Conservation (phyloP, 768 basidiomycete genomes). For the Hygrocybe coccinea region DNA sequence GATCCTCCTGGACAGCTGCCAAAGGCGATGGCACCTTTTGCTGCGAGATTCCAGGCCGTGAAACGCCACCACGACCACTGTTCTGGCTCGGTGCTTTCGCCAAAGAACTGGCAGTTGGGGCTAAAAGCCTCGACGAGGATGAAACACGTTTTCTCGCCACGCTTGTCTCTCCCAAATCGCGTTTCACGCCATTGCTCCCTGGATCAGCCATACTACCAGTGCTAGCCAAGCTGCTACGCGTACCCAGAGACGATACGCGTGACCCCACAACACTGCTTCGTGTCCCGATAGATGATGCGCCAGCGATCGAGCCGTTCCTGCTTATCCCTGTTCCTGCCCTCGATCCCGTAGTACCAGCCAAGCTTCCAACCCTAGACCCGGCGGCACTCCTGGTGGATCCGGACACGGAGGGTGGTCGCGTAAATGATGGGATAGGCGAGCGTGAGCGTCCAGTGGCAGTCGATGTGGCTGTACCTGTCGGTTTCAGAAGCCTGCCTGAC, state of each 20-base stretch:
- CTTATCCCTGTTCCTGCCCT: conserved; percentile 19
- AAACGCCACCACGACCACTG: neutral
- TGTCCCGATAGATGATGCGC: conserved; percentile 45
- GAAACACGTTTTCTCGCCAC: conserved; percentile 5
- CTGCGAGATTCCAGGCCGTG: neutral
- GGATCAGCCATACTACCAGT: neutral
- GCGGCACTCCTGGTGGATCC: conserved; percentile 15
- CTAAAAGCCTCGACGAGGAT: conserved; percentile 48
- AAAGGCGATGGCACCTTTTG: conserved; percentile 3
- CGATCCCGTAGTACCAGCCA: conserved; percentile 15
- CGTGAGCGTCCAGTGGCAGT: conserved; percentile 10
- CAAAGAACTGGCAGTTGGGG: conserved; percentile 73
- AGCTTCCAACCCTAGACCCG: neutral
- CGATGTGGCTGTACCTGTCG: conserved; percentile 1
- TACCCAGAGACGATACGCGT: conserved; percentile 26
- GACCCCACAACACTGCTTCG: conserved; percentile 37
- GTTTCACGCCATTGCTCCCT: neutral
- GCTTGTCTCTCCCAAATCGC: neutral
- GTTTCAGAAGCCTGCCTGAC: conserved; percentile 6
- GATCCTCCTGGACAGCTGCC: conserved; percentile 13
- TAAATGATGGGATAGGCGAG: conserved; percentile 21
- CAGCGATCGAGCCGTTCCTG: conserved; percentile 22
- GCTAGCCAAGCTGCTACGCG: conserved; percentile 4
- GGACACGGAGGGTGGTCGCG: conserved; percentile 13
- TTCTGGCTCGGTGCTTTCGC: conserved; percentile 44